Evolutionary conservation across 2,329 filamentous ascomycete species (phyloP), one percentile per base, ranked within the genome.

Genomic region (Hansfordia pulvinata): DNA sequence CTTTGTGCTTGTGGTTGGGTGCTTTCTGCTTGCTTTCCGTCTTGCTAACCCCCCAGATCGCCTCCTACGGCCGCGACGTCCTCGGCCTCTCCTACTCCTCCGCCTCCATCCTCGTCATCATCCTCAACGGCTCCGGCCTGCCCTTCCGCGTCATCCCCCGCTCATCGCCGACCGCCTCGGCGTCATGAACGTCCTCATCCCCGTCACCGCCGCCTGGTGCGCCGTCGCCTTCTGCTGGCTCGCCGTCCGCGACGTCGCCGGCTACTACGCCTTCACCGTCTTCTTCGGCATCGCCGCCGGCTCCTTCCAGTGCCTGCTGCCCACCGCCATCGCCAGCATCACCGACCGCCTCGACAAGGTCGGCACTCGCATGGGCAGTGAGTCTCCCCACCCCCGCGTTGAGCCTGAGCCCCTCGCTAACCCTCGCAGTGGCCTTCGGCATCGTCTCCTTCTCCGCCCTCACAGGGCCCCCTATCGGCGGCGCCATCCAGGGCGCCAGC

Each of bases 71-170:
- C 11, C 41, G 32, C 8, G 31, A 57, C 15, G 35, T 32, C 11
- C 29, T 59, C 5, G 42, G 44, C 5, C 35, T 59, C 18, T 39
- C 49, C 1, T 55, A 53, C 23, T 39, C 49, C 8, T 23, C 36
- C 4, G 44, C 46, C 1, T 47, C 53, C 0, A 35, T 50, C 8
- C 43, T 60, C 10, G 45, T 56, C 14, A 52, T 54, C 6, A 40
- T 57, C 8, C 43, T 58, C 35, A 58, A 58, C 31, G 54, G 50
- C 6, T 49, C 49, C 3, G 54, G 53, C 6, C 37, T 56, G 10
- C 41, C 53, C 4, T 47, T 50, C 19, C 47, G 54, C n/a, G 39
- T 56, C 10, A 24, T 53, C 8, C 40, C 49, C 2, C 53, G 53
- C 0, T 36, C 56, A 19, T 55, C 4, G 49, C 54, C 1, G 52